Evolutionary conservation across 306 rosid genomes (phyloP).

Genomic region (Vigna hirtella): DNA sequence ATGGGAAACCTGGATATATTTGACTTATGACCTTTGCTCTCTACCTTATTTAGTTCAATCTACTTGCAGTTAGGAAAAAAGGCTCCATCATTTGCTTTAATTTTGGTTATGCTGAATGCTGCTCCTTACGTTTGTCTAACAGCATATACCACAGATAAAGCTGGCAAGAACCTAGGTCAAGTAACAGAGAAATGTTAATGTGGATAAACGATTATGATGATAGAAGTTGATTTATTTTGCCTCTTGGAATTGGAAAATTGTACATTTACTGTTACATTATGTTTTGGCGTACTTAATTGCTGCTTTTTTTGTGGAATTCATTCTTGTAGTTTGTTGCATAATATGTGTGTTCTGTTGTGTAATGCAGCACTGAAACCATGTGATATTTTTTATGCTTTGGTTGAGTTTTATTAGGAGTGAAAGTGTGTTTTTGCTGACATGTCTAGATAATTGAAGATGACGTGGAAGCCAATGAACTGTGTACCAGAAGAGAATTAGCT

Average conservation of each 20-base stretch:
- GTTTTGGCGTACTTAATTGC: not conserved
- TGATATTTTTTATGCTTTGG: constrained; percentile 31
- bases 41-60: not conserved
- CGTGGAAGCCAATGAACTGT: constrained; percentile 76
- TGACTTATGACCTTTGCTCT: not conserved
- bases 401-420: constrained; percentile 49
- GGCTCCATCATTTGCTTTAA: constrained; percentile 3
- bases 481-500: constrained; percentile 91
- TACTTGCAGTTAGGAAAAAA: constrained; percentile 4
- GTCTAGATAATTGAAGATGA: constrained; percentile 86
- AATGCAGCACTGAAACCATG: constrained; percentile 12
- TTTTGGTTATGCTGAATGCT: not conserved
- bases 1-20: constrained; percentile 12
- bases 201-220: not conserved
- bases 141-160: constrained; percentile 1
- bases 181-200: constrained; percentile 18
- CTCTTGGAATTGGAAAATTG: constrained; percentile 1
- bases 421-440: constrained; percentile 53
- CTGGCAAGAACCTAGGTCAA: not conserved
- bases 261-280: constrained; percentile 1
- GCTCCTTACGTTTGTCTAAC: not conserved
- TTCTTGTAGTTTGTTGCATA: constrained; percentile 9
- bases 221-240: not conserved
- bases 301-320: constrained; percentile 14
- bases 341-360: constrained; percentile 26